A percentile compares a stretch with the other conserved stretches of the same genome.
phyloP scores from a whole-genome alignment of 1,284 basidiomycete species.

The Sporisorium iseilematis-ciliati region DNA sequence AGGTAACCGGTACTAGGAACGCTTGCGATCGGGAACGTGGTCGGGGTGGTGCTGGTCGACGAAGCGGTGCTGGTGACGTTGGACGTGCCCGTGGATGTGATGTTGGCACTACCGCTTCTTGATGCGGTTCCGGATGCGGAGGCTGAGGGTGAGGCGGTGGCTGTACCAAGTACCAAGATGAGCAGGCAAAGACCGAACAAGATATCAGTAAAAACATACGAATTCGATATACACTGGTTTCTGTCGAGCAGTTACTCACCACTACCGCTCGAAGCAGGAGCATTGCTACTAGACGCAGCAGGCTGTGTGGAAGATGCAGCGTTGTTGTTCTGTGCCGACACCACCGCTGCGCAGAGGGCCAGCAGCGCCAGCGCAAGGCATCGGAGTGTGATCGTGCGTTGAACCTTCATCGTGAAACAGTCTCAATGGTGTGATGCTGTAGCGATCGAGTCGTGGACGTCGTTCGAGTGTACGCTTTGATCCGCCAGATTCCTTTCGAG shows the following conservation, averaged over 20 bases:
- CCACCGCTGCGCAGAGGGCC: conserved; percentile 32
- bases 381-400: conserved; percentile 18
- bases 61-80: conserved; percentile 26
- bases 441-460: not conserved
- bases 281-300: conserved; percentile 14
- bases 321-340: conserved; percentile 31
- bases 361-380: conserved; percentile 34
- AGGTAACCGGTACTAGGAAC: conserved; percentile 41
- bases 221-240: not conserved
- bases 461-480: not conserved
- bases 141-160: conserved; percentile 21
- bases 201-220: conserved; percentile 1
- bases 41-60: conserved; percentile 39
- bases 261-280: conserved; percentile 21
- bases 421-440: not conserved
- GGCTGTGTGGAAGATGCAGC: conserved; percentile 36
- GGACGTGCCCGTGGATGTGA: conserved; percentile 11
- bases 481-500: not conserved
- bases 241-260: conserved; percentile 13
- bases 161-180: conserved; percentile 2
- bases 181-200: not conserved
- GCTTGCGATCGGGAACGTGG: conserved; percentile 47
- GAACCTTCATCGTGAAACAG: conserved; percentile 18
- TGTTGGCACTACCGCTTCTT: conserved; percentile 8
- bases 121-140: conserved; percentile 24